Evolutionary conservation across 352 stramenopile species (phyloP), one percentile per base, ranked within the genome.

Genomic region (Phytophthora sp.): DNA sequence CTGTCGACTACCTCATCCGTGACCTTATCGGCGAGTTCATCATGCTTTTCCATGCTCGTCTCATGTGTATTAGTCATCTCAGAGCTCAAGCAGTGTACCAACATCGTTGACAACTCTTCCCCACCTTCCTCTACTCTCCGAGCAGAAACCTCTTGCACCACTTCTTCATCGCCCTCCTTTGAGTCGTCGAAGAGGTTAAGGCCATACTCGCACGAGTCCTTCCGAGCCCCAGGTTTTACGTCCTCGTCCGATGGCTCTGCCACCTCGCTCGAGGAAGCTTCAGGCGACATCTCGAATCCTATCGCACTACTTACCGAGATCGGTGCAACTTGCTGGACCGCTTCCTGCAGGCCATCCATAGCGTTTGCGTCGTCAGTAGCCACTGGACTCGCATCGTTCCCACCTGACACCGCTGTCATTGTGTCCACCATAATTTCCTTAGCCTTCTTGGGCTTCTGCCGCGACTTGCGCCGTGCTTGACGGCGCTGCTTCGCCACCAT

Each of bases 401-500:
- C 32, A 18, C 7, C 18, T 38, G 21, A 4, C 18, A 35, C 20
- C 35, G 18, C 13, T 37, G 11, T 11, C 39, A 32, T 17, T 21
- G 9, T 51, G 11, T 61, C 51, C 10, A 39, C 35, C 3, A 39
- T 17, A 17, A 12, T 17, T 8, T 42, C 11, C n/a, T 53, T 54
- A 9, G 15, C 12, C 13, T 63, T 54, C 17, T 55, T 72, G 2
- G 50, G 50, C 28, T 60, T 59, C 1, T 52, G 41, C 0, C 61
- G 63, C 0, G 61, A 50, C 26, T 73, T 73, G 58, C 71, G 69
- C 10, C 69, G 48, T 26, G 46, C 31, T 20, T 79, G 58, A 0
- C 75, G 73, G 11, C 62, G 54, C 12, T 82, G 52, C 18, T 79
- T 68, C 15, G 53, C 64, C 34, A 82, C 23, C n/a, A 80, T 34